Conservation (phyloP, 352 stramenopile species). For the Phytophthora europaea region DNA sequence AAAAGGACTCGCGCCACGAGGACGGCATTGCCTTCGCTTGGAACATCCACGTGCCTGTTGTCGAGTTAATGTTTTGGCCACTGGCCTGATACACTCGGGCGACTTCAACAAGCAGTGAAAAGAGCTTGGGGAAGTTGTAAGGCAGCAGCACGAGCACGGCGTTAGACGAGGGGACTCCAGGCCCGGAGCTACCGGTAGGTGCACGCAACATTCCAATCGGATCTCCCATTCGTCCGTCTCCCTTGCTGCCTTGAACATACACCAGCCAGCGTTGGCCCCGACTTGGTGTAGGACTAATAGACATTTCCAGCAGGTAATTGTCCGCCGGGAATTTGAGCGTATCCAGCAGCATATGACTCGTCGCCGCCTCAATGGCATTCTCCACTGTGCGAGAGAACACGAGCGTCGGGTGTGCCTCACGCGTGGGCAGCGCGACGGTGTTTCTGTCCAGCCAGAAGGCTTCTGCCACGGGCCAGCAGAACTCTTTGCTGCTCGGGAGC, state of each 20-base stretch:
- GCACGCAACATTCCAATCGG: conserved; percentile 83
- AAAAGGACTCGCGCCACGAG: conserved; percentile 86
- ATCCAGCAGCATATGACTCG: conserved; percentile 90
- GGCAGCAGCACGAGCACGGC: conserved; percentile 85
- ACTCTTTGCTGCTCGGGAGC: conserved; percentile 83
- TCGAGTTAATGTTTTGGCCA: conserved; percentile 79
- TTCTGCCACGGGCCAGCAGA: conserved; percentile 85
- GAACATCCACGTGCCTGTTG: conserved; percentile 81
- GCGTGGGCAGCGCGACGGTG: conserved; percentile 72
- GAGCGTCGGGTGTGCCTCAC: conserved; percentile 83
- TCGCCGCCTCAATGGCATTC: conserved; percentile 82
- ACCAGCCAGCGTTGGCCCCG: conserved; percentile 86
- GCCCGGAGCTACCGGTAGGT: conserved; percentile 15
- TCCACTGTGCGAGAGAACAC: conserved; percentile 79
- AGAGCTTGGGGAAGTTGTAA: conserved; percentile 91
- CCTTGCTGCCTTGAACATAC: conserved; percentile 85
- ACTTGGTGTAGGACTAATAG: conserved; percentile 66
- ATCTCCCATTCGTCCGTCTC: conserved; percentile 83
- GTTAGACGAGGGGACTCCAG: conserved; percentile 45
- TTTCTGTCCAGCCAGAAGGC: conserved; percentile 90
- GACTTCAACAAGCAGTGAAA: conserved; percentile 84
- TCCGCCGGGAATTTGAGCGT: conserved; percentile 90
- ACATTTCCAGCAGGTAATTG: conserved; percentile 74
- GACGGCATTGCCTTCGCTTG: conserved; percentile 90
- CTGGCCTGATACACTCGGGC: conserved; percentile 85